These are phyloP conservation scores for Rhynchospora pubera DNA, from an alignment of 176 grass and related monocot genomes.

Conservation along the genomic window DNA sequence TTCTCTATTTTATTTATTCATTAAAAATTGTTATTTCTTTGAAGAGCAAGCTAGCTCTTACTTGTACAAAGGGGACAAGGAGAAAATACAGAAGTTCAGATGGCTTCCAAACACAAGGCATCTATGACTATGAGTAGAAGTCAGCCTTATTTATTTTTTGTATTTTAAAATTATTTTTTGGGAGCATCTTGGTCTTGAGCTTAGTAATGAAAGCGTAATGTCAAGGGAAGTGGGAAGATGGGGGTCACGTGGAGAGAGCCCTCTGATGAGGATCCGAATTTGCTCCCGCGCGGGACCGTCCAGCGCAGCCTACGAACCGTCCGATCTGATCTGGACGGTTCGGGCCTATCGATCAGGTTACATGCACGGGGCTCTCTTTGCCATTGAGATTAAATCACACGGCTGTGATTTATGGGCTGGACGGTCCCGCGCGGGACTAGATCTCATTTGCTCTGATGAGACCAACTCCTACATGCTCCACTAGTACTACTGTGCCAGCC, in stretches of 20 bases:
- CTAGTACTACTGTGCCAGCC: neutral
- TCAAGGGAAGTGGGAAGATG: neutral
- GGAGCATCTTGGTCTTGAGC: neutral
- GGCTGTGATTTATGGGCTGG: no score
- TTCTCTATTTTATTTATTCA: neutral
- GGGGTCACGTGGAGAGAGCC: slow-evolving; percentile 1
- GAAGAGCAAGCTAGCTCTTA: neutral
- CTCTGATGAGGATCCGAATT: no score
- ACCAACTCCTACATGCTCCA: neutral
- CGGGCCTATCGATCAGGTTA: no score
- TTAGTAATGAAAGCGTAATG: neutral
- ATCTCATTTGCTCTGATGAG: no score
- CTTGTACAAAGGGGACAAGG: neutral
- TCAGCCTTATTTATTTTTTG: neutral
- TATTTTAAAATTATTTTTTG: neutral
- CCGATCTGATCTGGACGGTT: no score
- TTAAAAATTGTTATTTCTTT: neutral
- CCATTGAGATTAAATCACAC: no score
- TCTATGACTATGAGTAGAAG: neutral
- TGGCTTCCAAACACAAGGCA: neutral
- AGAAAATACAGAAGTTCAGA: neutral
- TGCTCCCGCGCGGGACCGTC: no score
- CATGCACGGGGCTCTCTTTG: no score
- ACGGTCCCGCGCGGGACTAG: no score
- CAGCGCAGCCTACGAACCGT: no score